These are phyloP conservation scores for Elaeis oleifera DNA, from an alignment of 202 grass and related monocot species.

Conservation along the genomic window DNA sequence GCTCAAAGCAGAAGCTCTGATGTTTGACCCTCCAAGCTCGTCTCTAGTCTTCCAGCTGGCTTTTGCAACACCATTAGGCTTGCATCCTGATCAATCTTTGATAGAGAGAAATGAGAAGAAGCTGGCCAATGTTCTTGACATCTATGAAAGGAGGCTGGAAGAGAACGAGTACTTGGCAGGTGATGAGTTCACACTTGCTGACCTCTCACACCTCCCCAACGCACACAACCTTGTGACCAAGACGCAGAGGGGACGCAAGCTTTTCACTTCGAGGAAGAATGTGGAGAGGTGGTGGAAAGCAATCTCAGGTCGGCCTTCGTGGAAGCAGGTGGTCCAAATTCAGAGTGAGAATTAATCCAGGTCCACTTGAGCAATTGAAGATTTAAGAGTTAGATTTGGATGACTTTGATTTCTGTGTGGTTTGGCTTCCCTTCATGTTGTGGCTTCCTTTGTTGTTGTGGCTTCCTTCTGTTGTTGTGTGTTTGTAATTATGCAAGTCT, in stretches of 20 bases:
- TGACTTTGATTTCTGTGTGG: too few relatives aligned
- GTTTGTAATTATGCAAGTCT: too few relatives aligned
- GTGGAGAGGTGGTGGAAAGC: conserved; percentile 75
- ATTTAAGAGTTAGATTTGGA: too few relatives aligned
- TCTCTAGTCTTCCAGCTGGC: conserved; percentile 67
- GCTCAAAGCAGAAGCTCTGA: conserved; percentile 64
- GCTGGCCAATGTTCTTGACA: conserved; percentile 67
- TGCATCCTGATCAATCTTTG: conserved; percentile 38
- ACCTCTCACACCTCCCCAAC: conserved; percentile 85
- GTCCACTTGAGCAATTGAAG: conserved; percentile 36
- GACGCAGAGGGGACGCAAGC: conserved; percentile 24
- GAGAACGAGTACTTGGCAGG: conserved; percentile 65
- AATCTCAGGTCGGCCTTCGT: conserved; percentile 44
- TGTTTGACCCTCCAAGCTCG: conserved; percentile 59
- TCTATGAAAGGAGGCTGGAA: conserved; percentile 52
- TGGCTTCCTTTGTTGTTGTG: too few relatives aligned
- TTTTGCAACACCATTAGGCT: conserved; percentile 50
- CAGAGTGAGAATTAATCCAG: conserved; percentile 47
- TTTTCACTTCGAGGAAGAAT: conserved; percentile 65
- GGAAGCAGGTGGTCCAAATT: conserved; percentile 69
- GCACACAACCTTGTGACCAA: conserved; percentile 45
- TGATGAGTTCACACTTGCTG: conserved; percentile 63
- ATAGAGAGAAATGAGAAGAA: conserved; percentile 67
- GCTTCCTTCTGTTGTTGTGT: too few relatives aligned
- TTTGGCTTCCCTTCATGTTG: too few relatives aligned